Evolutionary conservation across 2,329 filamentous ascomycete genomes (phyloP), one percentile per base, ranked within the genome.

Genomic region (Monilinia laxa): DNA sequence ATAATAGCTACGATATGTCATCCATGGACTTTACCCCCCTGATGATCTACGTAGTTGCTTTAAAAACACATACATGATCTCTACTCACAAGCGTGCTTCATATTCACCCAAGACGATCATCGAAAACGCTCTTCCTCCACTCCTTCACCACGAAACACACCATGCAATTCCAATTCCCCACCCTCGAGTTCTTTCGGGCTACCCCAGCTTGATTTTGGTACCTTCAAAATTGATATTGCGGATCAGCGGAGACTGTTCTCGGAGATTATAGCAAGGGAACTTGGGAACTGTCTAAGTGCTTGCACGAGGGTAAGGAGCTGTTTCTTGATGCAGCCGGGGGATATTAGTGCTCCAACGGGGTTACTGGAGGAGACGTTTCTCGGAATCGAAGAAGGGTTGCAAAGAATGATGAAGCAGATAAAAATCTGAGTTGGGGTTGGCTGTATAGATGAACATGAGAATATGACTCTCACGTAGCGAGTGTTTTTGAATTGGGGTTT

Each of bases 51-150:
- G 40, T 64, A 9, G 23, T 64, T 5, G 40, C 62, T 0, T 7
- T 64, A 12, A 57, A 57, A 64, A n/a, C 40, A 49, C 20, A 64
- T 64, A 11, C 52, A 57, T 53, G 52, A 64, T 23, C 52, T 64
- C 40, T 64, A 64, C 18, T 35, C 28, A 2, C 62, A 64, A 57
- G 62, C 62, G 20, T 64, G 62, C 38, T 23, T 45, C 25, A 57
- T 64, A 14, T 64, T 64, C 31, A 49, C 42, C 18, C 56, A 47
- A 35, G 40, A 59, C 40, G 18, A 47, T 14, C 18, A 4, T 47
- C 25, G 23, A 31, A 59, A 28, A 2, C 56, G 25, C 25, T 47
- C 56, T 14, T 40, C 25, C 4, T 59, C 56, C 6, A 47, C 2
- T 5, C 18, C 25, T 9, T 59, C 56, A n/a, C 40, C 56, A 3